A percentile compares a stretch with the other conserved stretches of the same genome.
Conservation (phyloP, 2,329 filamentous ascomycete species). For the Venturia oleaginea region DNA sequence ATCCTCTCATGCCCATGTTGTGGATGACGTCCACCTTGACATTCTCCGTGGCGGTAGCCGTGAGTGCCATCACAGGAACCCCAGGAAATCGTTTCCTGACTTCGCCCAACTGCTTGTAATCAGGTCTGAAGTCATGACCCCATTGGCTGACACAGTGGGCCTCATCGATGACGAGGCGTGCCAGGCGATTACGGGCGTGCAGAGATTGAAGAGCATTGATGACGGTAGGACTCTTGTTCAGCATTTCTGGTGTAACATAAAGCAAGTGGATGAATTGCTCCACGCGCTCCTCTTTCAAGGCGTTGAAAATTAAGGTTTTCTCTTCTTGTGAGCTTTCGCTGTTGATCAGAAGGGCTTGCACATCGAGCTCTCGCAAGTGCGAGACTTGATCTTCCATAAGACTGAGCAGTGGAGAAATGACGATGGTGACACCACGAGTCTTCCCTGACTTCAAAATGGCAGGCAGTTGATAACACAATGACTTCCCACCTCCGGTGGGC, state of each 20-base stretch:
- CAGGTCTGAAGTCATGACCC: conserved; percentile 95
- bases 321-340: conserved; percentile 59
- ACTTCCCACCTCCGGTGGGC: conserved; percentile 96
- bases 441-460: conserved; percentile 72
- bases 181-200: conserved; percentile 63
- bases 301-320: conserved; percentile 56
- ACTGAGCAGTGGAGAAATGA: conserved; percentile 89
- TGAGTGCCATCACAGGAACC: conserved; percentile 89
- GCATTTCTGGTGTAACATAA: conserved; percentile 96
- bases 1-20: conserved; percentile 74
- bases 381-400: conserved; percentile 95
- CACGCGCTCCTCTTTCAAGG: conserved; percentile 53
- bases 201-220: conserved; percentile 56
- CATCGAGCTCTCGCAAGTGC: conserved; percentile 64
- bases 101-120: conserved; percentile 80
- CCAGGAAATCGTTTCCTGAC: conserved; percentile 63
- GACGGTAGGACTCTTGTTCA: conserved; percentile 69
- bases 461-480: conserved; percentile 90
- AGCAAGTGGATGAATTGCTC: conserved; percentile 76
- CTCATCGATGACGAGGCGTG: conserved; percentile 92
- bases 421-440: conserved; percentile 79
- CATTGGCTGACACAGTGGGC: conserved; percentile 99
- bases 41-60: conserved; percentile 87
- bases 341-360: conserved; percentile 76
- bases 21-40: conserved; percentile 87